Evolutionary conservation across 257 asterid species (phyloP), one percentile per base, ranked within the genome.

Genomic region (Solanum chilense): DNA sequence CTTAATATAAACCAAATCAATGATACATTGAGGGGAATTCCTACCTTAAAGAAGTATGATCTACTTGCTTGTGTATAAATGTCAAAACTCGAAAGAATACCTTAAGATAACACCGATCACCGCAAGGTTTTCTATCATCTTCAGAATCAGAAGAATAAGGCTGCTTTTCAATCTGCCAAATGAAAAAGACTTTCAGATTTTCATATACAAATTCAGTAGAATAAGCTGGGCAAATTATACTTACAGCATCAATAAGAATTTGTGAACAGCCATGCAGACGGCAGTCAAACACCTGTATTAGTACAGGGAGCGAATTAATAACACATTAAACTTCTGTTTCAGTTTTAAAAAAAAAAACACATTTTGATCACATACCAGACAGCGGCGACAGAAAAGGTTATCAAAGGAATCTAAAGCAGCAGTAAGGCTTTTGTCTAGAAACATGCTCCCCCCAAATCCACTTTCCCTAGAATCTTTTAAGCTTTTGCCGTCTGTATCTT

Each of bases 301-400:
- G 31, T 81, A 29, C 45, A 81, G 68, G 41, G 69, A 87, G 86
- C 85, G 84, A 81, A 70, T 9, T 88, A 12, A 66, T 58, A 87
- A 60, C 52, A 44, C 85, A 81, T 87, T 83, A 62, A 66, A 41
- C 84, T 29, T 75, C 60, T 42, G 73, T 33, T 76, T 42, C 52
- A 33, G 69, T 60, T 44, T 21, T n/a, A 39, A 27, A 44, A 71
- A n/a, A n/a, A n/a, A 23, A 18, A 29, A 76, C 70, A 71, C n/a
- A 23, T 47, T 49, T 87, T 49, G 86, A 74, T 39, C 88, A 85
- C 95, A 69, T 94, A 97, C 99, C 98, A 96, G 92, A 92, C 99
- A 97, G 82, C 98, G 98, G 70, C 99, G 99, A 88, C 99, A 97
- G 89, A 97, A 97, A 88, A 96, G 94, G 90, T 92, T 94, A 93